Evolutionary conservation across 2,329 filamentous ascomycete genomes (phyloP).

Genomic region (Diaporthe sp.): DNA sequence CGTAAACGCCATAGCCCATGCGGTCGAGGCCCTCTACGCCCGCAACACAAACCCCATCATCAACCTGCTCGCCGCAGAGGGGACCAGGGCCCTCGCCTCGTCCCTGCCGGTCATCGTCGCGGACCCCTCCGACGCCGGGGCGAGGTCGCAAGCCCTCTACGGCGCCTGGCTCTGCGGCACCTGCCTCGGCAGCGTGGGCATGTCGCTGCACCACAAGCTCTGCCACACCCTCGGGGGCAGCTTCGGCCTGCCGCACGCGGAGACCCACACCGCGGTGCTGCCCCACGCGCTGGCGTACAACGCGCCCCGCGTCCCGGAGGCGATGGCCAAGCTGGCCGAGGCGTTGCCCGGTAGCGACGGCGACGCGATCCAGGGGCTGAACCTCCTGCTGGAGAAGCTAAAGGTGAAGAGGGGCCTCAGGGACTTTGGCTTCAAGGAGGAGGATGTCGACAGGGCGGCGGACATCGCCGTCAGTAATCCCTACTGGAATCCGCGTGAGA

Average conservation of each 20-base stretch:
- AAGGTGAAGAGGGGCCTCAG: constrained; percentile 61
- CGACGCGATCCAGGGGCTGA: constrained; percentile 67
- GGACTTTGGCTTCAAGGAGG: constrained; percentile 67
- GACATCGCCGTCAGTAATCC: constrained; percentile 66
- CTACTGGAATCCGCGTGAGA: constrained; percentile 66
- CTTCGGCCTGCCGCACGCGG: constrained; percentile 72
- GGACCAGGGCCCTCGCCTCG: constrained; percentile 61
- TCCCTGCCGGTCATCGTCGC: constrained; percentile 63
- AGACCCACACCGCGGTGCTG: constrained; percentile 72
- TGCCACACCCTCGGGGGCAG: constrained; percentile 73
- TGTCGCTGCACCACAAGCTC: constrained; percentile 76
- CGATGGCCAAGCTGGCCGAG: constrained; percentile 62
- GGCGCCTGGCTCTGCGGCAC: constrained; percentile 74
- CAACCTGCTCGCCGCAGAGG: constrained; percentile 67
- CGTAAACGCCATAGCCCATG: constrained; percentile 73
- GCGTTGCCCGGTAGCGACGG: constrained; percentile 66
- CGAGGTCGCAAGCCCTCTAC: constrained; percentile 65
- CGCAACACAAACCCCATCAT: constrained; percentile 70
- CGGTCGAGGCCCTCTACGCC: constrained; percentile 72
- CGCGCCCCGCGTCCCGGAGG: constrained; percentile 62
- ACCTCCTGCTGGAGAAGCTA: constrained; percentile 63
- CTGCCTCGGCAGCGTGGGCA: constrained; percentile 68
- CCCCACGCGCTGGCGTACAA: constrained; percentile 74
- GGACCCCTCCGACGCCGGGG: constrained; percentile 54
- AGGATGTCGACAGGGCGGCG: constrained; percentile 65